A percentile compares a stretch with the other conserved stretches of the same genome.
Evolutionary conservation across 148 eudicot genomes (phyloP).

Genomic region (Agrostemma githago): DNA sequence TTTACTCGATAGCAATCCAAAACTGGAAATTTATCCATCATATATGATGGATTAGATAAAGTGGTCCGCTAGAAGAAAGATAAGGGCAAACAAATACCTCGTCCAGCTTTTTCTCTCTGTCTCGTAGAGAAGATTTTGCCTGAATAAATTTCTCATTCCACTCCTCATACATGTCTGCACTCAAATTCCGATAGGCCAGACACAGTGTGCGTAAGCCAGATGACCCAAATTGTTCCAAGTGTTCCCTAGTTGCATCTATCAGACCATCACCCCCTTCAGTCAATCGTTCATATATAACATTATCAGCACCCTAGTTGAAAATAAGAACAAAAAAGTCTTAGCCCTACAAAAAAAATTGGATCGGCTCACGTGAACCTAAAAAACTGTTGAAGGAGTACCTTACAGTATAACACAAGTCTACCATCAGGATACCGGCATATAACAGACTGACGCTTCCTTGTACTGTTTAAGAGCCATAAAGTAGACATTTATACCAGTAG

Average conservation of each 20-base stretch:
- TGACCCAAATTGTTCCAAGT: slow-evolving; percentile 90
- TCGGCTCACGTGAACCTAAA: neutral
- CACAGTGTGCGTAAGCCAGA: slow-evolving; percentile 94
- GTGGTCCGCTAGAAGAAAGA: neutral
- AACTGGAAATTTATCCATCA: slow-evolving; percentile 4
- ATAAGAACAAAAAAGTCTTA: neutral
- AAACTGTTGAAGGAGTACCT: slow-evolving; percentile 42
- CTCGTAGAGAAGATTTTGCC: slow-evolving; percentile 91
- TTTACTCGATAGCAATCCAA: neutral
- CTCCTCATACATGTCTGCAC: slow-evolving; percentile 52
- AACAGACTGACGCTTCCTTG: slow-evolving; percentile 96
- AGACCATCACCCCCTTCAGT: slow-evolving; percentile 55
- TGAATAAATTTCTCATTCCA: slow-evolving; percentile 97
- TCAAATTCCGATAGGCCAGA: slow-evolving; percentile 75
- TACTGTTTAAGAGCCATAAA: slow-evolving; percentile 44
- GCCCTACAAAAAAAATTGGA: neutral
- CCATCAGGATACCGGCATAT: slow-evolving; percentile 92
- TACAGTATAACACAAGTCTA: slow-evolving; percentile 92
- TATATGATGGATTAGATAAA: neutral
- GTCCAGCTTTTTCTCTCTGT: slow-evolving; percentile 91
- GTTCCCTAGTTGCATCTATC: slow-evolving; percentile 61
- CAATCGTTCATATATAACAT: slow-evolving; percentile 87
- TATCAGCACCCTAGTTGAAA: slow-evolving; percentile 85
- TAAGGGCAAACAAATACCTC: slow-evolving; percentile 46
- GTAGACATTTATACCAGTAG: slow-evolving; percentile 12